Evolutionary conservation across 179 eudicot species (phyloP), one percentile per base, ranked within the genome.

Genomic region (Dionaea muscipula): DNA sequence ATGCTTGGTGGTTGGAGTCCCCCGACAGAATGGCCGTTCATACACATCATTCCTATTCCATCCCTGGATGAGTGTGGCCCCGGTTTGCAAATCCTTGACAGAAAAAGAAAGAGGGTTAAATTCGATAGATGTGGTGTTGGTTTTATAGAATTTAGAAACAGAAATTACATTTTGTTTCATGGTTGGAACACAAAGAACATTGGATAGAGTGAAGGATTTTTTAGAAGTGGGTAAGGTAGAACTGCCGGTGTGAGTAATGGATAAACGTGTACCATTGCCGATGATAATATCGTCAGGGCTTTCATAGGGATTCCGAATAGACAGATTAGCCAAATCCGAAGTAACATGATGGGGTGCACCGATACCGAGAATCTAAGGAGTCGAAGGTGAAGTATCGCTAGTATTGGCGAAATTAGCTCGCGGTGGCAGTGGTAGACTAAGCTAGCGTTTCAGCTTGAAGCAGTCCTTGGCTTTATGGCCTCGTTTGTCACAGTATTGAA

Each of bases 281-380:
- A 58, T 51, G 1, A 65, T 7, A 1, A 65, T 20, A 0, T 65
- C 59, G 31, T 65, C 59, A 3, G 45, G 15, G 10, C 68, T 53
- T 14, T 44, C 28, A 44, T 65, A 65, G 1, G 63, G 53, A 31
- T 39, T 12, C 13, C 57, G 53, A 13, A 58, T 26, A 1, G 59
- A 41, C 2, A 57, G 58, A 4, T 49, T 48, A 17, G 11, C 21
- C 2, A 65, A 22, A 24, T 57, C 47, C 11, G 35, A 22, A 0
- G 48, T 65, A 26, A 57, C 56, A 22, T 65, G 53, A 8, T 52
- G 63, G 3, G 48, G 27, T 0, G 54, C 63, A 0, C 69, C 59
- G 9, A 46, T 51, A 20, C 51, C 63, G 3, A 53, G 5, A 2
- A 62, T n/a, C 53, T 49, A 62, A 0, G 40, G 0, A 10, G 38